Percentiles rank a stretch among this genome's conserved stretches.
Conservation (phyloP, 352 stramenopile genomes). For the Phytophthora multivora region DNA sequence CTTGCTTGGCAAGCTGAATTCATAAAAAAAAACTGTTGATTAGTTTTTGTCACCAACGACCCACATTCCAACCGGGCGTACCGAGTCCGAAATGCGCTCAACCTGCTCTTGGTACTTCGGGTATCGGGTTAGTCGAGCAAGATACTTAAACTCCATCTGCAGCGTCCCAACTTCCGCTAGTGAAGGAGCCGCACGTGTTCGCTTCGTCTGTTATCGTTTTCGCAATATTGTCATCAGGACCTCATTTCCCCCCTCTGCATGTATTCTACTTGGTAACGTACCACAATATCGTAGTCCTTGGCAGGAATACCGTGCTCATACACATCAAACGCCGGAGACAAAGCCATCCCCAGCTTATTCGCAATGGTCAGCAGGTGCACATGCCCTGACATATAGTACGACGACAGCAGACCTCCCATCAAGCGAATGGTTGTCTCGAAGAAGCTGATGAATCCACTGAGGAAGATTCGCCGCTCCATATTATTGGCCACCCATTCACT, state of each 20-base stretch:
- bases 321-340: slow-evolving; percentile 61
- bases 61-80: slow-evolving; percentile 20
- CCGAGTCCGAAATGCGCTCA: slow-evolving; percentile 69
- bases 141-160: slow-evolving; percentile 86
- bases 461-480: slow-evolving; percentile 72
- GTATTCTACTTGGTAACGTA: slow-evolving; percentile 12
- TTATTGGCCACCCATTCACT: slow-evolving; percentile 69
- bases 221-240: background rate
- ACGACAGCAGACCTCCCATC: slow-evolving; percentile 71
- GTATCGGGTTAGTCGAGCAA: slow-evolving; percentile 63
- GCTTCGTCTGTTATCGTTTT: slow-evolving; percentile 35
- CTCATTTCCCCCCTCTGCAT: background rate
- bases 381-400: slow-evolving; percentile 67
- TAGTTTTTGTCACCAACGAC: background rate
- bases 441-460: slow-evolving; percentile 66
- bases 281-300: slow-evolving; percentile 74
- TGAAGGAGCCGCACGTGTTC: slow-evolving; percentile 42
- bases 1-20: slow-evolving; percentile 51
- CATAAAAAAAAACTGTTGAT: background rate
- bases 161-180: slow-evolving; percentile 73
- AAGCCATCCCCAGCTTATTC: slow-evolving; percentile 62
- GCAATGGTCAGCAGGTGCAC: slow-evolving; percentile 62
- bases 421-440: slow-evolving; percentile 86
- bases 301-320: slow-evolving; percentile 60
- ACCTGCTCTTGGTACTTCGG: slow-evolving; percentile 69